Evolutionary conservation across 805 yeast species (phyloP).

Genomic region (Teunomyces funiuensis): DNA sequence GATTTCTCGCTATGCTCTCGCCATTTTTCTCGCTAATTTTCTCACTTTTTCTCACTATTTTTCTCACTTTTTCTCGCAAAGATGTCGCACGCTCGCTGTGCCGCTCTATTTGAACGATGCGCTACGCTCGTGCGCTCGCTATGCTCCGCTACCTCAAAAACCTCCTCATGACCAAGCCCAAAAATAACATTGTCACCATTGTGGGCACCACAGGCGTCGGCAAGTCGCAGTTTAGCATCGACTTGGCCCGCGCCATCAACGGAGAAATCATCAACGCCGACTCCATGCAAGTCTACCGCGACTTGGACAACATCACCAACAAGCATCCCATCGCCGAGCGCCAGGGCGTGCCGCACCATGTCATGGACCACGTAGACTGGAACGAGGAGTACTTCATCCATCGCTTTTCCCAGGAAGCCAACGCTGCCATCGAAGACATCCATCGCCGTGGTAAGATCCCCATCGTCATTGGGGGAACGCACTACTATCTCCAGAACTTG

Average conservation of each 20-base stretch:
- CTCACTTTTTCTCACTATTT: too few relatives aligned
- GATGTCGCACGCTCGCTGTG: too few relatives aligned
- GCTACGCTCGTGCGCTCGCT: too few relatives aligned
- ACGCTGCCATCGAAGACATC: slow-evolving; percentile 59
- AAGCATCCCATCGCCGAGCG: slow-evolving; percentile 86
- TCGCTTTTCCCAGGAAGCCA: slow-evolving; percentile 73
- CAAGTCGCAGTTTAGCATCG: slow-evolving; percentile 76
- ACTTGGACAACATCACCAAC: slow-evolving; percentile 76
- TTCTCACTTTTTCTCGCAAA: too few relatives aligned
- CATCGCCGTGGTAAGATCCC: slow-evolving; percentile 72
- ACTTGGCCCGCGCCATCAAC: slow-evolving; percentile 68
- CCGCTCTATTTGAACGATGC: too few relatives aligned
- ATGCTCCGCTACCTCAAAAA: slow-evolving; percentile 20
- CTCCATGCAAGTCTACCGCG: slow-evolving; percentile 91
- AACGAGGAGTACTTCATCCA: slow-evolving; percentile 78
- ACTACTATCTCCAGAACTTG: slow-evolving; percentile 81
- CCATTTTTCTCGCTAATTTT: too few relatives aligned
- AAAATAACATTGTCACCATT: slow-evolving; percentile 53
- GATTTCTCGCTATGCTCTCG: too few relatives aligned
- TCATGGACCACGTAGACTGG: slow-evolving; percentile 84
- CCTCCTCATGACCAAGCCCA: slow-evolving; percentile 29
- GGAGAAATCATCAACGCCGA: slow-evolving; percentile 96
- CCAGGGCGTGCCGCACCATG: slow-evolving; percentile 75
- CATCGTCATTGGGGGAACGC: slow-evolving; percentile 93
- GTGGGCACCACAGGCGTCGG: slow-evolving; percentile 98